Evolutionary conservation across 257 asterid genomes (phyloP), one percentile per base, ranked within the genome.

Genomic region (Ilex aquifolium): DNA sequence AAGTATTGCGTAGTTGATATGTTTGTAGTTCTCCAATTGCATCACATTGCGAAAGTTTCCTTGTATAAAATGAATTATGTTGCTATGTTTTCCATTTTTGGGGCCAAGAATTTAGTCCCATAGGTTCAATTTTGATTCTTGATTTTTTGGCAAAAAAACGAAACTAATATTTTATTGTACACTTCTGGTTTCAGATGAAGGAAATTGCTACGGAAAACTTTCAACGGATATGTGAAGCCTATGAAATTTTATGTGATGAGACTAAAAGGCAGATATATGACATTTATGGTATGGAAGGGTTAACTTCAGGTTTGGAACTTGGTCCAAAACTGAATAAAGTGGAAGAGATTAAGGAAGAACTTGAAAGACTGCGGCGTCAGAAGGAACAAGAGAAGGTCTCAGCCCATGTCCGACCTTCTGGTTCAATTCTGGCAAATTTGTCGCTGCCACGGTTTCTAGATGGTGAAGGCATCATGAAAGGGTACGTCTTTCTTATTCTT

Each of bases 241-340:
- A 93, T 75, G 99, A 93, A 72, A 90, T 87, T 64, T 80, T 93
- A 66, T 82, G 88, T 2, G 97, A 93, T 80, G 88, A 78, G 72
- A 73, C 74, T 14, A 93, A 84, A 69, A 76, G 97, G 80, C 71
- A 78, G 60, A 84, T 93, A 69, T 93, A 93, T 72, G 97, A 93
- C 74, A 80, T 93, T 52, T 93, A 93, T 72, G 99, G 99, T 36
- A 90, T 90, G 99, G 99, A 93, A 73, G 97, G 97, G 56, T 69
- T 93, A 49, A 83, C 75, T 54, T 85, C 99, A 63, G 97, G 97
- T 65, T 79, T 93, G 64, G 97, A 93, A 80, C 96, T 93, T 75
- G 97, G 99, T 59, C 83, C 90, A 17, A 80, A 78, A 64, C 81
- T 93, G 67, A 82, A 76, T 77, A 90, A 84, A 76, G 86, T 77